Base-by-base conservation (phyloP, 208 protist genomes). In the Leptomonas pyrrhocoris region DNA sequence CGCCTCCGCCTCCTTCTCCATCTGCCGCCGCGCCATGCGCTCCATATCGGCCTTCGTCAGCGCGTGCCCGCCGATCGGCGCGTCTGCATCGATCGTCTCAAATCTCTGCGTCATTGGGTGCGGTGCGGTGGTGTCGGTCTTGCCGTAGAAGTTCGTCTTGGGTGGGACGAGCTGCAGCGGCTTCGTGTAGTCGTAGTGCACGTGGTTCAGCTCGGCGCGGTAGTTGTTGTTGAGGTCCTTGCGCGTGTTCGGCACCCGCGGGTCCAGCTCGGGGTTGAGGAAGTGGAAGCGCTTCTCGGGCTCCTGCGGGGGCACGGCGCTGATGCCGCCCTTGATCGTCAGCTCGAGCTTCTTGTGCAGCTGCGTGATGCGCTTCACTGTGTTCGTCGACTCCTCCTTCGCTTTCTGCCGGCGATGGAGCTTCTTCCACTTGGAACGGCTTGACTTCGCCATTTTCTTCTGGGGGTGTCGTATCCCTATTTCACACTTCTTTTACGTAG, bases 341-440 rank as follows among this genome's bases (percentile, higher is more conserved):
- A 95, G 70, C 54, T 86, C 58, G 11, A 95, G 79, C 72, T 95
- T 95, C n/a, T 69, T 57, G 73, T 90, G 63, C 9, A 95, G 79
- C n/a, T 84, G 74, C 27, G 23, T 31, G 40, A 95, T 68, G 46
- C 90, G 86, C 46, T 75, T 66, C 36, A 60, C 38, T 0, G 87
- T 85, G 53, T 82, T 80, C 12, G 46, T 67, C 27, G 74, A 31
- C 57, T 86, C 83, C 46, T 66, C 72, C 40, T 82, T 45, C 8
- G 90, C 83, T 34, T 71, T 73, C 65, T 90, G 76, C 4, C 90
- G 86, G 45, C 80, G 78, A 68, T 95, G 90, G 45, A 77, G 34
- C 63, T 92, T 91, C 79, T 95, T 95, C 90, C 90, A 95, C 59
- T 93, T 95, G 45, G 87, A 93, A 15, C 90, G 90, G 25, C 79